Evolutionary conservation across 108 stramenopile species (phyloP).

Genomic region (Licmophora abbreviata): DNA sequence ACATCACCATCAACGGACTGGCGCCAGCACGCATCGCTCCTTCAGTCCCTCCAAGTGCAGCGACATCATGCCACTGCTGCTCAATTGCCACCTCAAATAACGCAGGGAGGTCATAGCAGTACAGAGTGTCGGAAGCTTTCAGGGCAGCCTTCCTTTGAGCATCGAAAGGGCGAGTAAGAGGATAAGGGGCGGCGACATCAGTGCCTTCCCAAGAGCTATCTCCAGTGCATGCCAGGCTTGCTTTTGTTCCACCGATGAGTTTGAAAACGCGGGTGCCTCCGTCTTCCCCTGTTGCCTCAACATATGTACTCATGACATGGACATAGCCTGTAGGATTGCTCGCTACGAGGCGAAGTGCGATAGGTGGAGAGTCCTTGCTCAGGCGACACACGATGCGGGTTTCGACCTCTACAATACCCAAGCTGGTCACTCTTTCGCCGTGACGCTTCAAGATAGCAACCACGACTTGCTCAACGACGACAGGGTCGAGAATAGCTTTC

Average conservation of each 20-base stretch:
- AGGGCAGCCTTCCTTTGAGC: slow-evolving; percentile 83
- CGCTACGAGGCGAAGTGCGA: slow-evolving; percentile 88
- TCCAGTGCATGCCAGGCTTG: slow-evolving; percentile 68
- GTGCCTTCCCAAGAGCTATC: slow-evolving; percentile 89
- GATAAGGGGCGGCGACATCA: slow-evolving; percentile 81
- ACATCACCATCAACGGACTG: slow-evolving; percentile 84
- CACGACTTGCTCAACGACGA: slow-evolving; percentile 79
- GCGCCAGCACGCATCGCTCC: slow-evolving; percentile 25
- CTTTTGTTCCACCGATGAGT: slow-evolving; percentile 83
- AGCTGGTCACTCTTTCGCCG: slow-evolving; percentile 62
- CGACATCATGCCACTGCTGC: slow-evolving; percentile 60
- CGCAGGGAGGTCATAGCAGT: slow-evolving; percentile 95
- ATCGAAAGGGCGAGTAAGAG: slow-evolving; percentile 88
- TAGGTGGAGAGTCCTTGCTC: slow-evolving; percentile 64
- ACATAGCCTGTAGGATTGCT: slow-evolving; percentile 97
- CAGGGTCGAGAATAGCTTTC: slow-evolving; percentile 79
- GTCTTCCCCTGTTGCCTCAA: slow-evolving; percentile 79
- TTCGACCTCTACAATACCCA: slow-evolving; percentile 92
- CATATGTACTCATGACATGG: slow-evolving; percentile 92
- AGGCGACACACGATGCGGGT: slow-evolving; percentile 84
- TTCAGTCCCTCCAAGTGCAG: slow-evolving; percentile 24
- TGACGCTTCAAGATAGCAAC: slow-evolving; percentile 83
- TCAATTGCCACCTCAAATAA: slow-evolving; percentile 93
- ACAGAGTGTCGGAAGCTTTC: slow-evolving; percentile 80
- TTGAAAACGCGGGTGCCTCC: slow-evolving; percentile 66